A percentile compares a stretch with the other conserved stretches of the same genome.
These are phyloP conservation scores for Trichocladium uniseriatum DNA, from an alignment of 495 filamentous ascomycete genomes.

Conservation along the genomic window DNA sequence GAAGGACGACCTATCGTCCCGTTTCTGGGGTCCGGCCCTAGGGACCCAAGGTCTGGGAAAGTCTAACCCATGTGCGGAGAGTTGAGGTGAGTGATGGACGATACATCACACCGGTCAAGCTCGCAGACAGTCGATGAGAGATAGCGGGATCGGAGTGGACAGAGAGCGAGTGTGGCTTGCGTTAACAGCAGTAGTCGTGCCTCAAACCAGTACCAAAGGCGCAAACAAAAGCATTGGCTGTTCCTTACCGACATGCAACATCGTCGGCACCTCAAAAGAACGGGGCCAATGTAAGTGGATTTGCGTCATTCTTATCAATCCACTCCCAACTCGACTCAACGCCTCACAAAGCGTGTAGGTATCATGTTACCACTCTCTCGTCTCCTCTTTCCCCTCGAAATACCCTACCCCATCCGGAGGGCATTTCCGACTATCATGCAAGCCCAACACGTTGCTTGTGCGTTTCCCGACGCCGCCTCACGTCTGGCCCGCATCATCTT, in stretches of 20 bases:
- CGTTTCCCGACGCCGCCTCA: background rate
- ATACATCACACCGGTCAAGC: constrained; percentile 2
- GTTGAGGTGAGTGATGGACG: background rate
- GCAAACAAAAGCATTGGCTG: background rate
- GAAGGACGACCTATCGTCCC: no score
- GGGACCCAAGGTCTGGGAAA: no score
- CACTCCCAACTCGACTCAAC: no score
- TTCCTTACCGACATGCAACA: background rate
- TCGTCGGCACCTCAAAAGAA: background rate
- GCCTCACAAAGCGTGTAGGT: no score
- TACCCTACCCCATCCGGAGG: background rate
- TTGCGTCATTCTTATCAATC: background rate
- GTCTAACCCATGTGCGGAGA: no score
- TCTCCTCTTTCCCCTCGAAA: background rate
- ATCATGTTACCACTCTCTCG: background rate
- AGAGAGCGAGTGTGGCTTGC: constrained; percentile 4
- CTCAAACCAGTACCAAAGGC: background rate
- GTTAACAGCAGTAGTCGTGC: background rate
- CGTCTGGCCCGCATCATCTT: background rate
- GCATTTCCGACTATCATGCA: background rate
- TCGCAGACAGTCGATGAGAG: constrained; percentile 2
- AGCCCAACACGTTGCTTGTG: constrained; percentile 1
- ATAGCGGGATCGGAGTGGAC: background rate
- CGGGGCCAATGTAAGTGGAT: background rate
- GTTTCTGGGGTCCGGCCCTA: no score